Conservation (phyloP, 805 yeast genomes). For the Diddensiella santjacobensis region DNA sequence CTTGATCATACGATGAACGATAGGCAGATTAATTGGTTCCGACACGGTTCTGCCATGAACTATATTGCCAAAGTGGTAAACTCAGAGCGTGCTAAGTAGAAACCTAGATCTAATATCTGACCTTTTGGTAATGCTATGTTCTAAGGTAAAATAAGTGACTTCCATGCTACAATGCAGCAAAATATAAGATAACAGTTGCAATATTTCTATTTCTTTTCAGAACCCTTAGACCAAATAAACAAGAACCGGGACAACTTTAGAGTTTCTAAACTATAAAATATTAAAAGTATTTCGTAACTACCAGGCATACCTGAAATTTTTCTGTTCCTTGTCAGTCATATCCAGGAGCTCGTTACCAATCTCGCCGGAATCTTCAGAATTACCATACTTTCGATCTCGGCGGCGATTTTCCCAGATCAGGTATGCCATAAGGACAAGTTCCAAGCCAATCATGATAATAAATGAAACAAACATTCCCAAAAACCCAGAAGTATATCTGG, state of each 20-base stretch:
- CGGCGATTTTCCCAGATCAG: constrained; percentile 1
- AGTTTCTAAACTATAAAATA: no score
- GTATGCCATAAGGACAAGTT: background rate
- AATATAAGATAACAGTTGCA: no score
- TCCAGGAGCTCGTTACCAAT: background rate
- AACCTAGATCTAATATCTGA: no score
- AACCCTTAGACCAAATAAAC: no score
- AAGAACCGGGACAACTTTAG: no score
- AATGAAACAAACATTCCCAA: background rate
- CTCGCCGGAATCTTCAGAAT: background rate
- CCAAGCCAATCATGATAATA: background rate
- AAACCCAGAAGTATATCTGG: constrained; percentile 40
- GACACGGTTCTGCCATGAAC: constrained; percentile 98
- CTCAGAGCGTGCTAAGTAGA: no score
- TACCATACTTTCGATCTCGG: background rate
- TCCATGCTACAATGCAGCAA: no score
- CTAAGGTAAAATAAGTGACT: no score
- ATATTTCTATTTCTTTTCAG: no score
- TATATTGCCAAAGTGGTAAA: no score
- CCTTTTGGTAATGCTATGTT: no score
- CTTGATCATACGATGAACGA: constrained; percentile 93
- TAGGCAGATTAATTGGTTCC: constrained; percentile 99
- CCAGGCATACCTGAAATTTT: background rate
- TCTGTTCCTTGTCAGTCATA: constrained; percentile 1
- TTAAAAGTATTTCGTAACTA: no score